These are phyloP conservation scores for Flaveria brownii DNA, from an alignment of 129 eudicot genomes.

Conservation along the genomic window DNA sequence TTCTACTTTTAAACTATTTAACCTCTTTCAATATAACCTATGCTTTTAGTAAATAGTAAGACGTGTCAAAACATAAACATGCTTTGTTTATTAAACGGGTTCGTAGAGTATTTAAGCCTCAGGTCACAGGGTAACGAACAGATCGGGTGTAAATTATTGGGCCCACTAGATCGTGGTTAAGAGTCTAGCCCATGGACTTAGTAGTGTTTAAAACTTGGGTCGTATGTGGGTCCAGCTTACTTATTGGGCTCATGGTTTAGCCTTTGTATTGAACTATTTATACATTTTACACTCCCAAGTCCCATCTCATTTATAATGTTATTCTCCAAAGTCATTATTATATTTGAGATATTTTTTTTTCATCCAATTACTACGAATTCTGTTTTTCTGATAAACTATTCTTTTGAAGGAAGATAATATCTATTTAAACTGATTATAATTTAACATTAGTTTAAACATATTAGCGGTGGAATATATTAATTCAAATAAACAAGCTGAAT, in stretches of 20 bases:
- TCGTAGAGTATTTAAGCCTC: too few species aligned
- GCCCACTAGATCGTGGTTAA: background rate
- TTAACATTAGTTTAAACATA: too few species aligned
- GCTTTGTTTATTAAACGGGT: too few species aligned
- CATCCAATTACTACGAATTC: background rate
- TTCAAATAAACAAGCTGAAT: too few species aligned
- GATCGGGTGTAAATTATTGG: too few species aligned
- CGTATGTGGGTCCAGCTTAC: background rate
- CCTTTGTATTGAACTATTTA: background rate
- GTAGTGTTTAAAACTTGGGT: background rate
- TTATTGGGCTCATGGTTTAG: background rate
- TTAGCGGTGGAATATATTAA: too few species aligned
- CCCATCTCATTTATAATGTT: background rate
- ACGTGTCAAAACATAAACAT: too few species aligned
- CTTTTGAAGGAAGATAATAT: background rate
- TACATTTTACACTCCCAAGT: too few species aligned
- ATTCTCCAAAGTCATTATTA: background rate
- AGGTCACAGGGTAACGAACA: too few species aligned
- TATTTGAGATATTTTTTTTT: background rate
- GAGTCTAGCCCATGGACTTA: background rate
- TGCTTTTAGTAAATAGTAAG: too few species aligned
- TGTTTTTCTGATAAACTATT: background rate
- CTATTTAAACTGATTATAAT: background rate
- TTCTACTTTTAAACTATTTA: too few species aligned
- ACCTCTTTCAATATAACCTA: too few species aligned